Percentiles rank a stretch among this genome's conserved stretches.
These are phyloP conservation scores for Leptosphaerulina australis DNA, from an alignment of 2,329 filamentous ascomycete genomes.

Conservation along the genomic window DNA sequence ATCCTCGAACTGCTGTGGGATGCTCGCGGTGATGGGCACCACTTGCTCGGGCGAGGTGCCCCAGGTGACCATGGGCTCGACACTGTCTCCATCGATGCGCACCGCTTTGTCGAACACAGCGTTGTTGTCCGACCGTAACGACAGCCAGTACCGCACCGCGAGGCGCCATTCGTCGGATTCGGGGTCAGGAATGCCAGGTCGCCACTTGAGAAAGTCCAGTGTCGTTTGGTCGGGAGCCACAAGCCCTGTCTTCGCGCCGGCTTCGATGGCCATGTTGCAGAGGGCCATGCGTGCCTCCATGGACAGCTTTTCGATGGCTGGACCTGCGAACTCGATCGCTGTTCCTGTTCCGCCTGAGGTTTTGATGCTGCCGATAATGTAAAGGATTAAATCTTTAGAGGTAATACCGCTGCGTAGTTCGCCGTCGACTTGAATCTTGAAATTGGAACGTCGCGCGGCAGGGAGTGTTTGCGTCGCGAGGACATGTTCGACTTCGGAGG, in stretches of 20 bases:
- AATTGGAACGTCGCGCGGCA: conserved; percentile 94
- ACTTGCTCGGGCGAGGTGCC: conserved; percentile 94
- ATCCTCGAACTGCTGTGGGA: conserved; percentile 82
- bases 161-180: conserved; percentile 86
- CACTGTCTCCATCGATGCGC: conserved; percentile 87
- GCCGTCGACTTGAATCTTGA: conserved; percentile 92
- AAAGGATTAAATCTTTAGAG: conserved; percentile 90
- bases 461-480: conserved; percentile 92
- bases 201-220: conserved; percentile 90
- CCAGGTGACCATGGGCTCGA: conserved; percentile 90
- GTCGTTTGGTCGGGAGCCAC: conserved; percentile 90
- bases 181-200: conserved; percentile 80
- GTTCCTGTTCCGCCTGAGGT: conserved; percentile 90
- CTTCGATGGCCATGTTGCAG: conserved; percentile 99
- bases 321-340: conserved; percentile 95
- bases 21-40: conserved; percentile 83
- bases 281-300: conserved; percentile 98
- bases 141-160: conserved; percentile 83
- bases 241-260: conserved; percentile 90
- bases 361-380: conserved; percentile 89
- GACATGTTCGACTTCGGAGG: conserved; percentile 95
- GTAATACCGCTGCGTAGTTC: conserved; percentile 85
- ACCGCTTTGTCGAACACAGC: conserved; percentile 88
- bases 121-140: conserved; percentile 77
- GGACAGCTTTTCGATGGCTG: conserved; percentile 81